Percentiles rank a stretch among this genome's conserved stretches.
Conservation (phyloP, 139 green algal genomes). For the Chlorella sp. region DNA sequence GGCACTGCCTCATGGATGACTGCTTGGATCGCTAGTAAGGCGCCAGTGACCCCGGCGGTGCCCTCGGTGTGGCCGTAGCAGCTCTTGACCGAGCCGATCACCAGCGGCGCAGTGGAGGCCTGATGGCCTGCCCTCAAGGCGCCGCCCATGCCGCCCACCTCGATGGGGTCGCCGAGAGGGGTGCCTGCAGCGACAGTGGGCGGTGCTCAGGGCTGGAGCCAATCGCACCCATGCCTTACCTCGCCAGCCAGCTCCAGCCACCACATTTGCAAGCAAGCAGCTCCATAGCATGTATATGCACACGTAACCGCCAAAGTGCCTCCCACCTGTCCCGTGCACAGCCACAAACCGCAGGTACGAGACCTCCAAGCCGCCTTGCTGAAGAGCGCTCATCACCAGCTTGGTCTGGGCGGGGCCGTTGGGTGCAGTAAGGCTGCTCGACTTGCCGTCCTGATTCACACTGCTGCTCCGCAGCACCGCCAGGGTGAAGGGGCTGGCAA, state of each 20-base stretch:
- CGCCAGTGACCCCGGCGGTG: constrained; percentile 62
- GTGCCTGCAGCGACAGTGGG: not conserved
- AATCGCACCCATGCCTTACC: not conserved
- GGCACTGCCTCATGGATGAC: constrained; percentile 4
- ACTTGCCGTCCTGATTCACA: constrained; percentile 90
- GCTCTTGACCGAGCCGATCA: constrained; percentile 46
- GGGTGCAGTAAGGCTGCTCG: constrained; percentile 80
- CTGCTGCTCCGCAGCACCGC: constrained; percentile 54
- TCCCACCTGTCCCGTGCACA: constrained; percentile 55
- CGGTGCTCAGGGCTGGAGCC: too few species aligned
- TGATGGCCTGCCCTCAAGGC: not conserved
- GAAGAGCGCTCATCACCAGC: constrained; percentile 54
- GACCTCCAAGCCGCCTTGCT: not conserved
- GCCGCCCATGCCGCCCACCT: constrained; percentile 30
- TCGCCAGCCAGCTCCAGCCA: too few species aligned
- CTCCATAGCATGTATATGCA: too few species aligned
- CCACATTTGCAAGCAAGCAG: too few species aligned
- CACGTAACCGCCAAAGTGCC: not conserved
- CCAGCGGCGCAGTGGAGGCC: not conserved
- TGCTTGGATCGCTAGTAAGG: constrained; percentile 54
- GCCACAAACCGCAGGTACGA: constrained; percentile 3
- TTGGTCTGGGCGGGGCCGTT: constrained; percentile 73
- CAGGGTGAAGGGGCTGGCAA: not conserved
- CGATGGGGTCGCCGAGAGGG: constrained; percentile 52
- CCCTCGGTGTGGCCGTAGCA: constrained; percentile 66